Conservation (phyloP, 106 monocot genomes). For the Amphibolis antarctica region DNA sequence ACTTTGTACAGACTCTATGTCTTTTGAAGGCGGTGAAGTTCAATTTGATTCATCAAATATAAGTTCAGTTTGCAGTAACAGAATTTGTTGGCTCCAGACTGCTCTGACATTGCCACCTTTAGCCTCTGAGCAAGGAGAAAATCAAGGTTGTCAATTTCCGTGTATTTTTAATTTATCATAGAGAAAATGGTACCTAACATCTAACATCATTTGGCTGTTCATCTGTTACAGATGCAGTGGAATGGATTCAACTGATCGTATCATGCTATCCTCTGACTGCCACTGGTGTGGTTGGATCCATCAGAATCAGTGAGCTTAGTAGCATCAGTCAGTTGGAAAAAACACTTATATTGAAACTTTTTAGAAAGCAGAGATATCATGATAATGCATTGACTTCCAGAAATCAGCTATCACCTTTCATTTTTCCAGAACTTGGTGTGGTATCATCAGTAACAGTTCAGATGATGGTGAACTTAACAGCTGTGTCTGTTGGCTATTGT, state of each 20-base stretch:
- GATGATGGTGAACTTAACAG: constrained; percentile 49
- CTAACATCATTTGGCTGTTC: constrained; percentile 16
- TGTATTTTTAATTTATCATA: neutral
- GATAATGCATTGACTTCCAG: neutral
- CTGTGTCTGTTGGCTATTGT: constrained; percentile 74
- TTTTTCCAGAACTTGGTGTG: constrained; percentile 5
- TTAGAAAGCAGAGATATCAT: constrained; percentile 42
- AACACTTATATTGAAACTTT: constrained; percentile 44
- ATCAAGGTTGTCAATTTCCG: constrained; percentile 34
- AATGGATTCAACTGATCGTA: constrained; percentile 73
- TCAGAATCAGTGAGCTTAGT: constrained; percentile 30
- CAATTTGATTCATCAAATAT: constrained; percentile 10
- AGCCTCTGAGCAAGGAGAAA: constrained; percentile 7
- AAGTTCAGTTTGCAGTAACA: constrained; percentile 27
- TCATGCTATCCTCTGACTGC: constrained; percentile 68
- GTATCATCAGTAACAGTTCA: constrained; percentile 23
- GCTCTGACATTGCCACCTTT: constrained; percentile 46
- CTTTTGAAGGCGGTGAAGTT: constrained; percentile 20
- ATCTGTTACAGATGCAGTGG: constrained; percentile 48
- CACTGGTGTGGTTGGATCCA: constrained; percentile 17
- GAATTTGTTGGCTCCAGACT: constrained; percentile 53
- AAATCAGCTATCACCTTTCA: neutral
- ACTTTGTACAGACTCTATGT: constrained; percentile 13
- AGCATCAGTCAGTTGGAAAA: constrained; percentile 33
- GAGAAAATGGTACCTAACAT: neutral